phyloP scores from a whole-genome alignment of 1,284 basidiomycete genomes.

The Ceratobasidium sp. region DNA sequence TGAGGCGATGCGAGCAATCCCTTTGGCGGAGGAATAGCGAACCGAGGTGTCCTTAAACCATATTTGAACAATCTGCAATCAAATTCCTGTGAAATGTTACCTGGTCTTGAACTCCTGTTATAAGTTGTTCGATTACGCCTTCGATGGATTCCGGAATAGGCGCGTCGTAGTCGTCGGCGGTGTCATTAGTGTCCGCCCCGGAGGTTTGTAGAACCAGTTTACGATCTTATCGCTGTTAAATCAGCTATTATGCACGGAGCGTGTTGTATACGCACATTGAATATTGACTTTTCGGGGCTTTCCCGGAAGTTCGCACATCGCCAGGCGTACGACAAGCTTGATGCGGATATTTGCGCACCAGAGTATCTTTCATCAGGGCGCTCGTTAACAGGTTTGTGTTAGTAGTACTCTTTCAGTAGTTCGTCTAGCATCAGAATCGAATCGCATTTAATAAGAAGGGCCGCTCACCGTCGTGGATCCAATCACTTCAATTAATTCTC shows the following conservation, averaged over 20 bases:
- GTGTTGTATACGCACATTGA: constrained; percentile 1
- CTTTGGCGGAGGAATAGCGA: constrained; percentile 94
- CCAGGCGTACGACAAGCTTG: constrained; percentile 69
- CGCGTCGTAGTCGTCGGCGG: constrained; percentile 57
- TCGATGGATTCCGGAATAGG: constrained; percentile 79
- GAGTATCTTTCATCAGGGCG: constrained; percentile 60
- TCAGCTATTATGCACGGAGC: constrained; percentile 44
- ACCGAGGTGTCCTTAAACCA: constrained; percentile 84
- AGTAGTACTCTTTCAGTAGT: too few relatives aligned
- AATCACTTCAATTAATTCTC: constrained; percentile 56
- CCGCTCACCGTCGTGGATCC: constrained; percentile 45
- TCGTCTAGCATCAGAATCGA: too few relatives aligned
- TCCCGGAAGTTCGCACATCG: constrained; percentile 63
- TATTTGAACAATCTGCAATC: background rate
- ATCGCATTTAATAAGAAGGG: background rate
- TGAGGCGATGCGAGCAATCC: constrained; percentile 84
- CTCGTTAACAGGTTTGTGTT: constrained; percentile 37
- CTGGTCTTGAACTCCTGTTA: constrained; percentile 81
- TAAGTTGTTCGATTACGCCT: constrained; percentile 72
- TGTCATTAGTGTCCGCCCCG: constrained; percentile 49
- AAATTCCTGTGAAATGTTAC: constrained; percentile 52
- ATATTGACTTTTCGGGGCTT: constrained; percentile 19
- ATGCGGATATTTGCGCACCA: constrained; percentile 69
- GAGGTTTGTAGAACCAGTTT: constrained; percentile 7
- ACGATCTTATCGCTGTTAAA: constrained; percentile 43